phyloP scores from a whole-genome alignment of 345 rosid genomes.

The Syzygium grande region DNA sequence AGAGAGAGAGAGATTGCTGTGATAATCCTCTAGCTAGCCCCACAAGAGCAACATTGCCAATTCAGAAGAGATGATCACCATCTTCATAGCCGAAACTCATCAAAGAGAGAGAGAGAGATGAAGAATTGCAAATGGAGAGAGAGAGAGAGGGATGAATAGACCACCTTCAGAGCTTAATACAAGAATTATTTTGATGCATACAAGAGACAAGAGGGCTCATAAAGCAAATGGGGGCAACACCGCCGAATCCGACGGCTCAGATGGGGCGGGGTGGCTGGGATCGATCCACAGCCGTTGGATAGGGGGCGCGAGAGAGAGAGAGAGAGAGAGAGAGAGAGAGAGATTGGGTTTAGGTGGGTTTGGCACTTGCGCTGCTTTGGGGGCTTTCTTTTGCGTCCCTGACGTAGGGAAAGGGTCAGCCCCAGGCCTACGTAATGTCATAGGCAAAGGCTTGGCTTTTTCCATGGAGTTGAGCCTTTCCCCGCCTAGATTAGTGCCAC shows the following conservation, averaged over 20 bases:
- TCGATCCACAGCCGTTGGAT: conserved; percentile 5
- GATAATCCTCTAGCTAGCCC: background rate
- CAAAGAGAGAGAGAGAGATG: background rate
- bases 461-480: background rate
- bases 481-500: background rate
- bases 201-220: background rate
- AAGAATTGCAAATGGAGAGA: background rate
- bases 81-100: background rate
- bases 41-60: background rate
- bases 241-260: conserved; percentile 12
- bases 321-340: conserved; percentile 10
- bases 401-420: conserved; percentile 19
- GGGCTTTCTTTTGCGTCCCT: conserved; percentile 17
- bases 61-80: background rate
- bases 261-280: conserved; percentile 28
- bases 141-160: background rate
- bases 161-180: background rate
- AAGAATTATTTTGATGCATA: background rate
- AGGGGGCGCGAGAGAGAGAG: conserved; percentile 2
- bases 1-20: background rate
- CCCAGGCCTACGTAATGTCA: conserved; percentile 2
- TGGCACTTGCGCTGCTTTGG: conserved; percentile 43
- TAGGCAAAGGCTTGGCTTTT: background rate
- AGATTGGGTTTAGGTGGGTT: conserved; percentile 27
- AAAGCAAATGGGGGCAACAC: background rate